Conservation (phyloP, 345 rosid genomes). For the Firmiana major region DNA sequence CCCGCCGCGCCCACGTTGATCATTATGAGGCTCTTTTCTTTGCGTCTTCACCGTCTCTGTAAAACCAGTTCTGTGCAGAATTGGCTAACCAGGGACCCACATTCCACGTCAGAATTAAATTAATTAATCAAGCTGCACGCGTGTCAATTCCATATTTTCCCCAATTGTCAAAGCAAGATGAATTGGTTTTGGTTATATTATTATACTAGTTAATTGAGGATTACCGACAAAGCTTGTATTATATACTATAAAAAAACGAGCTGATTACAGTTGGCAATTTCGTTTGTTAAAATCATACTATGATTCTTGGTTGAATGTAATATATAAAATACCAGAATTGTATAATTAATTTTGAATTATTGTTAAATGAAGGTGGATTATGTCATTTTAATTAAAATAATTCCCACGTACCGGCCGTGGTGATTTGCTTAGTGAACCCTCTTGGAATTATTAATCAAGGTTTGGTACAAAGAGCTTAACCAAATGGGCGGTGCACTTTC, state of each 20-base stretch:
- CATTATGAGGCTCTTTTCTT: too few relatives aligned
- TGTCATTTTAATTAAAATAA: background rate
- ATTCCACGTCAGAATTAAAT: background rate
- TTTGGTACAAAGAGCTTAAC: constrained; percentile 27
- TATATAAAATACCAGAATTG: background rate
- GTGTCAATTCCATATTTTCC: background rate
- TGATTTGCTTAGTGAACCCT: background rate
- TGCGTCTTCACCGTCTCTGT: background rate
- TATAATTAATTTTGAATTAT: background rate
- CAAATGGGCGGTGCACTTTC: background rate
- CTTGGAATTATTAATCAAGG: constrained; percentile 6
- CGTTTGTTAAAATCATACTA: background rate
- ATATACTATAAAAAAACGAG: background rate
- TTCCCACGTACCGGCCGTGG: constrained; percentile 21
- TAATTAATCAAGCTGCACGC: background rate
- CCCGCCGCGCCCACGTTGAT: background rate
- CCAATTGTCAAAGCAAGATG: background rate
- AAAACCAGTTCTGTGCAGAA: background rate
- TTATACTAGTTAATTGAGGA: background rate
- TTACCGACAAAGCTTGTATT: background rate
- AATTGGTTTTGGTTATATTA: background rate
- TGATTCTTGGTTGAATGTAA: background rate
- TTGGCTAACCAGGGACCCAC: constrained; percentile 15
- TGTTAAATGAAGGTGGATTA: background rate
- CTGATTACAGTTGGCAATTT: constrained; percentile 12